Evolutionary conservation across 306 rosid species (phyloP).

Genomic region (Quercus suber): DNA sequence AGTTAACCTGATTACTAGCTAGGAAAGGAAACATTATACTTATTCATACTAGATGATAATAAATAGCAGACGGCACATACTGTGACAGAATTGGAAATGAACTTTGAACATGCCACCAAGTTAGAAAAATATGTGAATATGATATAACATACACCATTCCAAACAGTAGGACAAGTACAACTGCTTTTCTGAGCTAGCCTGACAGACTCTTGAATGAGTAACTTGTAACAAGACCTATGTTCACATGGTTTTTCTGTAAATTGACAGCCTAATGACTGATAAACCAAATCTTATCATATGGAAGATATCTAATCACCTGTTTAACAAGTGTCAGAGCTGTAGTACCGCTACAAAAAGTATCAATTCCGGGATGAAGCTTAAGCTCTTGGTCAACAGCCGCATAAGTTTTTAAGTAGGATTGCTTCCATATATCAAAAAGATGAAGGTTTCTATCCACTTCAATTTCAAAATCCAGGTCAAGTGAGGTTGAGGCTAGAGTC

Average conservation of each 20-base stretch:
- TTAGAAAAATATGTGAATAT: background rate
- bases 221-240: too few species aligned
- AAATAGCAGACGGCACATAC: background rate
- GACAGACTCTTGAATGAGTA: too few species aligned
- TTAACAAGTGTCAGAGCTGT: slow-evolving; percentile 80
- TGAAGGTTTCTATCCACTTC: slow-evolving; percentile 46
- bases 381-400: slow-evolving; percentile 69
- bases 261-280: too few species aligned
- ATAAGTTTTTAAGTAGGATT: slow-evolving; percentile 60
- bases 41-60: background rate
- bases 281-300: background rate
- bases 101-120: background rate
- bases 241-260: too few species aligned
- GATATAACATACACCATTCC: too few species aligned
- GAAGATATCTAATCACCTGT: slow-evolving; percentile 43
- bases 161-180: too few species aligned
- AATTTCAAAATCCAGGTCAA: slow-evolving; percentile 35
- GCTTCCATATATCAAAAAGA: slow-evolving; percentile 60
- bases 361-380: slow-evolving; percentile 51
- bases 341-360: slow-evolving; percentile 69
- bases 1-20: background rate
- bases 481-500: slow-evolving; percentile 48
- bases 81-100: background rate
- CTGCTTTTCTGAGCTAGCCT: too few species aligned
- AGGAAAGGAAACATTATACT: background rate